These are phyloP conservation scores for Backusella morwellensis DNA, from an alignment of 192 early-diverging fungal species.

Conservation along the genomic window DNA sequence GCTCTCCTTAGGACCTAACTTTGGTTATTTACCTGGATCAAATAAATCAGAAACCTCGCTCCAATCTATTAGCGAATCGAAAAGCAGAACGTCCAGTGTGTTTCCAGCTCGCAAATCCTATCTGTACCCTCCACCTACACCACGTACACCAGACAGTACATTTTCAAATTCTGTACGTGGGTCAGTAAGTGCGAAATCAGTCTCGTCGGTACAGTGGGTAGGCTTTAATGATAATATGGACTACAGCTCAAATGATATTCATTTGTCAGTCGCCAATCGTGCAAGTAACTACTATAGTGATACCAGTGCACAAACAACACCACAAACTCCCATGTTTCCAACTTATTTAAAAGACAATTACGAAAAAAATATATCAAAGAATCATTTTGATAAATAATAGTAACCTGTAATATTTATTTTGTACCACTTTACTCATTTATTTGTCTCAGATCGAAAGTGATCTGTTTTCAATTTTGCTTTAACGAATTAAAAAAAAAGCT, in stretches of 20 bases:
- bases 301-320: not conserved
- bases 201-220: constrained; percentile 12
- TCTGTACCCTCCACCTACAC: not conserved
- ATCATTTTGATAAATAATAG: not conserved
- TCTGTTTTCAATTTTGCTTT: not conserved
- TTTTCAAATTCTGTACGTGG: not conserved
- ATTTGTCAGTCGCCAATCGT: not conserved
- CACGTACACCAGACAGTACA: not conserved
- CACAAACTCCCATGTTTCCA: constrained; percentile 1
- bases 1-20: not conserved
- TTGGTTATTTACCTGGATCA: not conserved
- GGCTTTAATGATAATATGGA: constrained; percentile 22
- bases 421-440: not conserved
- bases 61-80: not conserved
- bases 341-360: not conserved
- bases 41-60: not conserved
- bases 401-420: no score
- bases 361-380: not conserved
- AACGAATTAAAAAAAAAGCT: not conserved
- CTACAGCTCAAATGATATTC: not conserved
- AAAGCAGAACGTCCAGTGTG: not conserved
- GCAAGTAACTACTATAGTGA: not conserved
- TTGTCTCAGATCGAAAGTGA: not conserved
- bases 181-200: not conserved
- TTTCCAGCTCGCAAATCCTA: not conserved